These are phyloP conservation scores for Talaromyces sp. DNA, from an alignment of 2,329 filamentous ascomycete genomes.

Conservation along the genomic window DNA sequence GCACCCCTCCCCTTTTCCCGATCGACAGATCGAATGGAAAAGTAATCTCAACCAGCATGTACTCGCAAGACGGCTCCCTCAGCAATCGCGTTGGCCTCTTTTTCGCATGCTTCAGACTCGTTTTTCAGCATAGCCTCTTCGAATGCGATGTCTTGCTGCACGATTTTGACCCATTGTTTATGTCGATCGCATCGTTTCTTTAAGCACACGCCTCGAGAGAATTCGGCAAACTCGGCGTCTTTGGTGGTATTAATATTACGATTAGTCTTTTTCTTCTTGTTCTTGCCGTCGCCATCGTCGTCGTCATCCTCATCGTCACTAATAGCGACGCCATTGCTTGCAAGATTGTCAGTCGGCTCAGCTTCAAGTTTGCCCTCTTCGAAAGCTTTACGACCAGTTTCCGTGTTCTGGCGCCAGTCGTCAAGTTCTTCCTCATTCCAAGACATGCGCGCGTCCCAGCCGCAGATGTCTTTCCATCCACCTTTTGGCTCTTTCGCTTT, in stretches of 20 bases:
- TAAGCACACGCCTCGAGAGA: constrained; percentile 43
- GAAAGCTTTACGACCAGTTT: constrained; percentile 38
- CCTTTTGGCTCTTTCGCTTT: constrained; percentile 45
- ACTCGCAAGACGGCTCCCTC: constrained; percentile 44
- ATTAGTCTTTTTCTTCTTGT: background rate
- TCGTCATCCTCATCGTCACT: constrained; percentile 32
- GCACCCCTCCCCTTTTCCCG: background rate
- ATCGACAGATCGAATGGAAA: background rate
- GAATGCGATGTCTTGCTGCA: constrained; percentile 44
- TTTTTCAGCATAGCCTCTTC: constrained; percentile 40
- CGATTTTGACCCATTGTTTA: constrained; percentile 47
- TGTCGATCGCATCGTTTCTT: constrained; percentile 49
- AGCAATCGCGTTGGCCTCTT: constrained; percentile 41
- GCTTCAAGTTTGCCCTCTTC: constrained; percentile 36
- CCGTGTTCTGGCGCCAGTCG: constrained; percentile 40
- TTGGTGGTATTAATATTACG: constrained; percentile 17
- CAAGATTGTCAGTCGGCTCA: constrained; percentile 19
- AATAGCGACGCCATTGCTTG: constrained; percentile 15
- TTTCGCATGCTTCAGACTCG: constrained; percentile 39
- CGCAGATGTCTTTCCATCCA: constrained; percentile 48
- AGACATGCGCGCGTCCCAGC: constrained; percentile 45
- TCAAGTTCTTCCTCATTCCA: constrained; percentile 50
- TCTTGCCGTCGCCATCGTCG: constrained; percentile 25
- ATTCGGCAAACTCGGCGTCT: constrained; percentile 30
- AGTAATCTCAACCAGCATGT: background rate